These are phyloP conservation scores for Podila epicladia DNA, from an alignment of 192 early-diverging fungal species.

Conservation along the genomic window DNA sequence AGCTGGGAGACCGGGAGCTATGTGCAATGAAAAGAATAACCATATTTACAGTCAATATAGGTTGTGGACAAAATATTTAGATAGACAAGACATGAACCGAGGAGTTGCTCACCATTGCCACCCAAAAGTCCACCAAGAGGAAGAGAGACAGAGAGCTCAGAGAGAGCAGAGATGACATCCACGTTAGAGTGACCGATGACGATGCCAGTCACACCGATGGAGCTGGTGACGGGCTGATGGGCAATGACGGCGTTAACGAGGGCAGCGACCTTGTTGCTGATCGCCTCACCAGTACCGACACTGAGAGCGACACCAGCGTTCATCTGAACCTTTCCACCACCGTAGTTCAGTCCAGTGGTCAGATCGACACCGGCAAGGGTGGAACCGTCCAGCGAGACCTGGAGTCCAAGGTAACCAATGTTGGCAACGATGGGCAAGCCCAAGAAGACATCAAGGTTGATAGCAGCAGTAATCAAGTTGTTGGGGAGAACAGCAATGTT, in stretches of 20 bases:
- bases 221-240: conserved; percentile 33
- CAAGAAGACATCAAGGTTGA: conserved; percentile 47
- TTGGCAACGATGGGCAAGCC: conserved; percentile 43
- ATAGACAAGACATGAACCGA: not conserved
- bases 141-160: conserved; percentile 25
- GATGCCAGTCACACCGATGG: conserved; percentile 31
- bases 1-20: conserved; percentile 23
- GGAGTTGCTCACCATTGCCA: conserved; percentile 14
- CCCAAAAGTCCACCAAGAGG: conserved; percentile 32
- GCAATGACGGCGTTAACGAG: conserved; percentile 44
- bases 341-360: conserved; percentile 34
- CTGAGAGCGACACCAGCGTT: conserved; percentile 24
- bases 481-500: conserved; percentile 38
- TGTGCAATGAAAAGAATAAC: not conserved
- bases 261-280: conserved; percentile 35
- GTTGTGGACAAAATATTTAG: not conserved
- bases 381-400: conserved; percentile 28
- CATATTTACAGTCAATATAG: not conserved
- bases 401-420: conserved; percentile 48
- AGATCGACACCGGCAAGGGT: conserved; percentile 38
- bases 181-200: conserved; percentile 29
- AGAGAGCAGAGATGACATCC: conserved; percentile 39
- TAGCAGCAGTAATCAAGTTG: conserved; percentile 32
- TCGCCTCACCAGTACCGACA: conserved; percentile 32
- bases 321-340: conserved; percentile 37